Conservation (phyloP, 164 flowering plant genomes). For the Nymphaea colorata region DNA sequence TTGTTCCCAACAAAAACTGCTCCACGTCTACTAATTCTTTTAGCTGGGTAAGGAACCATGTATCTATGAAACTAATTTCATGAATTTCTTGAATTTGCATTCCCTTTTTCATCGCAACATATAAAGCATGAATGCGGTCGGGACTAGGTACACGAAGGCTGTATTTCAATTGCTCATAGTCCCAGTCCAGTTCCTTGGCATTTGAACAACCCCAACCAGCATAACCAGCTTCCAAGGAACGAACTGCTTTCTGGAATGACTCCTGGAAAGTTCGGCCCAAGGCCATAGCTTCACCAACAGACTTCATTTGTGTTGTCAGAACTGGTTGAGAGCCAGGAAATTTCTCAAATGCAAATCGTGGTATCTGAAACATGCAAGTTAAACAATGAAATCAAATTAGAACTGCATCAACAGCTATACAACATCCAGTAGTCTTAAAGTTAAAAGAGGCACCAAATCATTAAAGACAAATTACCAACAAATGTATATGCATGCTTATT, state of each 20-base stretch:
- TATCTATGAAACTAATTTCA: constrained; percentile 66
- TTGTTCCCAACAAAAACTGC: constrained; percentile 39
- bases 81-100: constrained; percentile 84
- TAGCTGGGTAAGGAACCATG: constrained; percentile 91
- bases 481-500: too few species aligned
- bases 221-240: constrained; percentile 77
- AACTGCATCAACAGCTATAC: neutral
- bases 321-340: constrained; percentile 90
- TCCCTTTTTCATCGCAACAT: constrained; percentile 93
- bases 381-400: neutral
- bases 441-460: neutral
- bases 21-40: constrained; percentile 85
- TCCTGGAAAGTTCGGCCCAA: constrained; percentile 97
- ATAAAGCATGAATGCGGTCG: constrained; percentile 77
- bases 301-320: constrained; percentile 95
- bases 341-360: constrained; percentile 96
- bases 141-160: constrained; percentile 83
- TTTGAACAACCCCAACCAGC: constrained; percentile 88
- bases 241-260: constrained; percentile 91
- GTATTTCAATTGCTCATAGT: constrained; percentile 82
- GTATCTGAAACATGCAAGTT: constrained; percentile 54
- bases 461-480: too few species aligned
- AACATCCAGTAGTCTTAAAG: neutral
- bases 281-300: constrained; percentile 97
- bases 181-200: constrained; percentile 75